Base-by-base conservation (phyloP, 2,329 filamentous ascomycete species). In the Microsporum audouinii region DNA sequence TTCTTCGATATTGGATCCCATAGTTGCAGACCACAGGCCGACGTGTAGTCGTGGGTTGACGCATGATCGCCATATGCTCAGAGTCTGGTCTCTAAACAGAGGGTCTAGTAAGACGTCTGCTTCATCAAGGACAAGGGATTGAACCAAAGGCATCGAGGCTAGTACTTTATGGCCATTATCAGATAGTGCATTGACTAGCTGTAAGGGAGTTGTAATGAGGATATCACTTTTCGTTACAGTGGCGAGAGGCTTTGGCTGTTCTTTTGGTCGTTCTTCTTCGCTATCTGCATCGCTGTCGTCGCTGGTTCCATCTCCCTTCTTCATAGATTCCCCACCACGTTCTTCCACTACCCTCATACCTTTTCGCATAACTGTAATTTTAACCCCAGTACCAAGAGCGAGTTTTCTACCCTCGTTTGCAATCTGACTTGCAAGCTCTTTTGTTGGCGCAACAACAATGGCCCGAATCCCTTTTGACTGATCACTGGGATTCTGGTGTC, bases 11-110 rank as follows among this genome's bases (percentile, higher is more conserved):
- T 87, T 94, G 14, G 92, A 96, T 2, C 89, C 90, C 86, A 99
- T 96, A 0, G 94, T 99, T 12, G 94, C 94, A 12, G 94, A 97
- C 91, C 92, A 99, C 63, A 95, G 85, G 7, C 88, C 89, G 2
- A 90, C 80, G 29, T 85, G 83, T 6, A 97, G 78, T n/a, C 80
- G 75, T 2, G 83, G 79, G 66, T 86, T 85, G 1, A 79, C 84
- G 72, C 92, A 92, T 2, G 88, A 83, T 47, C 84, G 82, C 91
- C 91, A 96, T 64, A 97, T 86, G 2, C 82, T 82, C 41, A 95
- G 78, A 0, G 91, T 96, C 72, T 96, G 91, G 27, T 94, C 88
- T 61, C 88, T 84, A 78, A 99, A 99, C 3, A 96, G 79, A 14
- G 88, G 86, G 68, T 97, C 91, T 8, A 99, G 82, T 4, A 99